Percentiles rank a stretch among this genome's conserved stretches.
phyloP scores from a whole-genome alignment of 1,139 yeast genomes.

The Yamadazyma membranifaciens region DNA sequence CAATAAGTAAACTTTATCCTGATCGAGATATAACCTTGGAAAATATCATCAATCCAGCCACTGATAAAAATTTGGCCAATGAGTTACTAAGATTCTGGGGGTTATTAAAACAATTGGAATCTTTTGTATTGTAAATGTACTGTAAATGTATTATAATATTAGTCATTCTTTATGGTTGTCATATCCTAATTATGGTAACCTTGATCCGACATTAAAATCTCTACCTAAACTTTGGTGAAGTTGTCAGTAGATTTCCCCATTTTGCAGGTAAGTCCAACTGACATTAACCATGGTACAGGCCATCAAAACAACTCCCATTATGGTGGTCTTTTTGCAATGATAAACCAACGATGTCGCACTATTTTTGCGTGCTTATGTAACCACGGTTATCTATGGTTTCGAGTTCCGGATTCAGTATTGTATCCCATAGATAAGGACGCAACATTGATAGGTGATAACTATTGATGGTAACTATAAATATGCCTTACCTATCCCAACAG shows the following conservation, averaged over 20 bases:
- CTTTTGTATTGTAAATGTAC: not conserved
- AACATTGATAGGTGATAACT: no score
- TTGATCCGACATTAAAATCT: no score
- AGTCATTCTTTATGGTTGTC: not conserved
- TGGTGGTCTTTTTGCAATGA: no score
- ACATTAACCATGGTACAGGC: no score
- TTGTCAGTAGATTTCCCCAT: not conserved
- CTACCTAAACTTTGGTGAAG: no score
- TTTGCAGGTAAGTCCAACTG: not conserved
- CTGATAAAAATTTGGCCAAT: constrained; percentile 36
- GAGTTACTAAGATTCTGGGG: constrained; percentile 39
- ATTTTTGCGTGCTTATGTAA: no score
- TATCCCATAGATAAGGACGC: not conserved
- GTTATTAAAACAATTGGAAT: constrained; percentile 20
- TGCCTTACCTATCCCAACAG: no score
- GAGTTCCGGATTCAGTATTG: no score
- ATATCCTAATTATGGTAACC: not conserved
- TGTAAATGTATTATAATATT: not conserved
- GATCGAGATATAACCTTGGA: constrained; percentile 39
- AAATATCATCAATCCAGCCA: constrained; percentile 34
- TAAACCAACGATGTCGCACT: no score
- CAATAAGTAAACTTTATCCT: constrained; percentile 29
- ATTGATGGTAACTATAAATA: no score
- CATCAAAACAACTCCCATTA: no score
- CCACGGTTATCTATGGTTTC: no score